These are phyloP conservation scores for Aspergillus mulundensis DNA, from an alignment of 495 filamentous ascomycete species.

Conservation along the genomic window DNA sequence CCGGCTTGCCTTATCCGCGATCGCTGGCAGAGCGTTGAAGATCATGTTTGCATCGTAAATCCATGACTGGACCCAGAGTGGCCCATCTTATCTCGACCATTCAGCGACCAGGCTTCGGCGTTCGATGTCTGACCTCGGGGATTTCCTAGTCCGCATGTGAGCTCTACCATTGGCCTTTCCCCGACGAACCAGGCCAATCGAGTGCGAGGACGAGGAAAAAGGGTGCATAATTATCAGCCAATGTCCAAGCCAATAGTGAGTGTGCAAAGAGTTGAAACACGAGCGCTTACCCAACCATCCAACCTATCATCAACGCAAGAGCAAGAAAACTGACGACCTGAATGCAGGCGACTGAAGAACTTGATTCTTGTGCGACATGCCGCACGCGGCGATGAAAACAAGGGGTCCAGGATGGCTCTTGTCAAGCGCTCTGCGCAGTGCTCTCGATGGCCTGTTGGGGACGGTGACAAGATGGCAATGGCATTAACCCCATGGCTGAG, in stretches of 20 bases:
- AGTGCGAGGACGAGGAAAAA: not conserved
- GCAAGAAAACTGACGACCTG: not conserved
- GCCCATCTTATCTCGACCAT: not conserved
- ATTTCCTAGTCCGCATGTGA: constrained; percentile 8
- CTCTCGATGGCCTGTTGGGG: not conserved
- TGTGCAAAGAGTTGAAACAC: not conserved
- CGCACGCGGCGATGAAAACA: constrained; percentile 33
- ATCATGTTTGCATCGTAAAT: constrained; percentile 1
- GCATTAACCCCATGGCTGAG: not conserved
- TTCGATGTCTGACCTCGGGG: constrained; percentile 5
- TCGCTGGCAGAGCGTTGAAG: not conserved
- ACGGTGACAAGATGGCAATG: not conserved
- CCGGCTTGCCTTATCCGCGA: not conserved
- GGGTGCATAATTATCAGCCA: not conserved
- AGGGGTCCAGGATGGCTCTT: not conserved
- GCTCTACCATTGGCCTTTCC: constrained; percentile 5
- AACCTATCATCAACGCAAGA: constrained; percentile 5
- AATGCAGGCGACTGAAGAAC: constrained; percentile 6
- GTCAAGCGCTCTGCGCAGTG: too few relatives aligned
- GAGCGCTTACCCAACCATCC: not conserved
- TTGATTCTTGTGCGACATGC: constrained; percentile 34
- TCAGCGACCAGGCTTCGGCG: not conserved
- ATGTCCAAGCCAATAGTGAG: constrained; percentile 5
- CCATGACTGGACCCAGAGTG: not conserved
- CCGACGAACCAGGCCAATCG: not conserved